Percentiles rank a stretch among this genome's conserved stretches.
These are phyloP conservation scores for Scenedesmus sp. DNA, from an alignment of 163 green algal genomes.

Conservation along the genomic window DNA sequence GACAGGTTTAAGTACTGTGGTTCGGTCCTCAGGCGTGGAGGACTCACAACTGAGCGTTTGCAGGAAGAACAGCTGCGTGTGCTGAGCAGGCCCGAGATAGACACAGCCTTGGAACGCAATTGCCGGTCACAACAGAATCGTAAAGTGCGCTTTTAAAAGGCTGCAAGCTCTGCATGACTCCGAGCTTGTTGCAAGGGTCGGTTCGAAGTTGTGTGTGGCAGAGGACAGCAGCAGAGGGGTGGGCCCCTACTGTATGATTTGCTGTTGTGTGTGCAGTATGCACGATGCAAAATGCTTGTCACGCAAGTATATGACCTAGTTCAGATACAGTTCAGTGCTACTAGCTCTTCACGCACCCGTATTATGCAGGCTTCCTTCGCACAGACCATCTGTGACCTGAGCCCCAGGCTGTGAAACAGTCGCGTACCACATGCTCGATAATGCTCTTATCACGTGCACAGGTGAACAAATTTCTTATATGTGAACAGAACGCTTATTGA, in stretches of 20 bases:
- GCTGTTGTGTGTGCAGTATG: neutral
- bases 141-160: neutral
- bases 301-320: no score
- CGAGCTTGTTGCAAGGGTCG: neutral
- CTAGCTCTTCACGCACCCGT: no score
- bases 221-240: neutral
- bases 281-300: no score
- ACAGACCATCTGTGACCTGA: no score
- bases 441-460: no score
- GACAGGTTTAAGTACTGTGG: no score
- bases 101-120: neutral
- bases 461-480: no score
- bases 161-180: neutral
- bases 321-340: no score
- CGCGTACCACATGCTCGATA: no score
- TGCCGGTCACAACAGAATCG: neutral
- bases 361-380: no score
- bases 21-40: neutral
- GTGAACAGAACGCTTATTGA: no score
- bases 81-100: neutral
- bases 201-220: neutral
- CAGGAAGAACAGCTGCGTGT: neutral
- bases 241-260: neutral
- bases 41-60: neutral
- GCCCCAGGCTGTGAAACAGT: no score